Evolutionary conservation across 2,329 filamentous ascomycete genomes (phyloP), one percentile per base, ranked within the genome.

Genomic region (Colletotrichum gloeosporioides): DNA sequence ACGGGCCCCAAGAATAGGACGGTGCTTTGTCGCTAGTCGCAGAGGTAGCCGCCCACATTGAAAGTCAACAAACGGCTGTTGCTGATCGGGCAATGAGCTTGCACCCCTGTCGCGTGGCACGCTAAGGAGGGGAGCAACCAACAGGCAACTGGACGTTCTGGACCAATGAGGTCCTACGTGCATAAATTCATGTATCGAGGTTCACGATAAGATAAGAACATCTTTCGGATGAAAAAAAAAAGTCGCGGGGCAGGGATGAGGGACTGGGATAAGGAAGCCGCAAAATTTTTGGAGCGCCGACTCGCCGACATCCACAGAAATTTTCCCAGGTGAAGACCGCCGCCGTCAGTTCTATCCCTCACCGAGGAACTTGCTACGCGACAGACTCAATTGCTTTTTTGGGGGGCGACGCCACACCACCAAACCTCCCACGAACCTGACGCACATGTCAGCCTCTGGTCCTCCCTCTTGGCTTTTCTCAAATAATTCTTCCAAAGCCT

Each of bases 391-490:
- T 71, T 71, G 65, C 39, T 57, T 55, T 39, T 13, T 27, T 31
- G 57, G 32, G 29, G 22, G 62, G 31, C 59, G 16, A 65, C n/a
- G 22, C 32, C 36, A 55, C 44, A 25, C 27, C 25, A 32, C n/a
- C 25, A 13, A n/a, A 27, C 22, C 29, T 55, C 39, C 39, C 16
- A 15, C 39, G 7, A 32, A 32, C n/a, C 8, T 27, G 12, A 34
- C 36, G 65, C 73, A 82, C 80, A 86, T 86, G 85, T 84, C 83
- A 72, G 79, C 79, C 39, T 77, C 79, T 70, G 78, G 79, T 69
- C 85, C 82, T 79, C 86, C 86, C 32, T 79, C 85, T 66, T 88
- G 86, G 86, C 83, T 88, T 69, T 88, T 88, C 78, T 85, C 85
- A 63, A 87, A 87, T 71, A 87, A 87, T 79, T 78, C 80, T 61